These are phyloP conservation scores for Aspergillus eucalypticola DNA, from an alignment of 2,329 filamentous ascomycete genomes.

Conservation along the genomic window DNA sequence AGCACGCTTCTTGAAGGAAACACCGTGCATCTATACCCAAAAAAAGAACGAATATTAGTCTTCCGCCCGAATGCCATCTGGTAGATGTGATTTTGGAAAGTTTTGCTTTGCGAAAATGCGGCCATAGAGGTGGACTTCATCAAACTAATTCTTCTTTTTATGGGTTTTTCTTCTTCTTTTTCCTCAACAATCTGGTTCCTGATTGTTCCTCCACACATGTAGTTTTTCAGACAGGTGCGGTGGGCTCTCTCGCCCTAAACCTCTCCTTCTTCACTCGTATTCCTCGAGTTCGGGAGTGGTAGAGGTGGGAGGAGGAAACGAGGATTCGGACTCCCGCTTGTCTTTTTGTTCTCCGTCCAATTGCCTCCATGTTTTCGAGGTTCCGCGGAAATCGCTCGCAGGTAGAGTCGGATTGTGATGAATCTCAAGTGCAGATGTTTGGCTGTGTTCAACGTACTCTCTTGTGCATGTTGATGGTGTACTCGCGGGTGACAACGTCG, in stretches of 20 bases:
- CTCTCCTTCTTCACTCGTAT: background rate
- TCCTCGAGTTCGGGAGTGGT: background rate
- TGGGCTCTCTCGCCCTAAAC: background rate
- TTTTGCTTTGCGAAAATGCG: constrained; percentile 26
- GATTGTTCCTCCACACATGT: constrained; percentile 16
- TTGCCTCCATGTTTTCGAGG: constrained; percentile 19
- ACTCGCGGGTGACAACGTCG: constrained; percentile 99
- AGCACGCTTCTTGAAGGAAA: constrained; percentile 99
- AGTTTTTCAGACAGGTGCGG: background rate
- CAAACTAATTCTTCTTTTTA: constrained; percentile 61
- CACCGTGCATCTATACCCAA: constrained; percentile 80
- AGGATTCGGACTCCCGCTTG: background rate
- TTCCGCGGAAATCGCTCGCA: constrained; percentile 21
- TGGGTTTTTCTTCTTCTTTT: constrained; percentile 15
- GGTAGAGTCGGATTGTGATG: constrained; percentile 1
- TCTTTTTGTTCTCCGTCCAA: constrained; percentile 37
- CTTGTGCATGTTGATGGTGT: constrained; percentile 99
- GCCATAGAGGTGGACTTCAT: constrained; percentile 67
- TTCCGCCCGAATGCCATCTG: constrained; percentile 61
- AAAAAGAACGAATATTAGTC: constrained; percentile 59
- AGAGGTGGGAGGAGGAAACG: background rate
- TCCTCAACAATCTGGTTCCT: constrained; percentile 10
- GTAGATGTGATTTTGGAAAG: constrained; percentile 16
- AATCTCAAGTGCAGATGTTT: background rate
- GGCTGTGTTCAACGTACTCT: constrained; percentile 68